These are phyloP conservation scores for Pholiota conissans DNA, from an alignment of 768 basidiomycete species.

Conservation along the genomic window DNA sequence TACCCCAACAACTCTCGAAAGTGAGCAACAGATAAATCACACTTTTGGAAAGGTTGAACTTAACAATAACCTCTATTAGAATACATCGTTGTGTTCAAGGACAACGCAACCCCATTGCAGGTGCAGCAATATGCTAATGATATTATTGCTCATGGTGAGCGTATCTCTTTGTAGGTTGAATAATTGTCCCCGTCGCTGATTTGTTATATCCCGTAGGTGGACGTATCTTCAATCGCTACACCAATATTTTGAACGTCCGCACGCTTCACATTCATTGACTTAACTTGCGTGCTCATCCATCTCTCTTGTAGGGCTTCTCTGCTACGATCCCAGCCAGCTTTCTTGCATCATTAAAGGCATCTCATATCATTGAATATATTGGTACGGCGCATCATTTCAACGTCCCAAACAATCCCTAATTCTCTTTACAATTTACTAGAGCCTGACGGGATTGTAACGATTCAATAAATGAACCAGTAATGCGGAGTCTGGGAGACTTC, in stretches of 20 bases:
- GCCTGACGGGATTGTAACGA: constrained; percentile 41
- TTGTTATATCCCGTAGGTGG: constrained; percentile 35
- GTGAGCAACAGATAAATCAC: neutral
- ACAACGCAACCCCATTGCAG: constrained; percentile 35
- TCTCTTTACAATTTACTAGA: constrained; percentile 27
- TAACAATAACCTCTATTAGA: constrained; percentile 29
- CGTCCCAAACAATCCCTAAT: neutral
- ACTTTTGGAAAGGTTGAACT: neutral
- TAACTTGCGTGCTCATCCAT: neutral
- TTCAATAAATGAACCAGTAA: constrained; percentile 25
- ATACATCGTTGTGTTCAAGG: constrained; percentile 60
- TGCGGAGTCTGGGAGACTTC: too few relatives aligned
- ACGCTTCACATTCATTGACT: neutral
- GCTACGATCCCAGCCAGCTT: constrained; percentile 25
- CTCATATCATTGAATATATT: constrained; percentile 43
- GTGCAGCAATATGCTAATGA: constrained; percentile 40
- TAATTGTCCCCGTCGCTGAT: neutral
- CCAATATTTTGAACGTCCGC: constrained; percentile 36
- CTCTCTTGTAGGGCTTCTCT: constrained; percentile 26
- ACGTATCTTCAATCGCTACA: constrained; percentile 39
- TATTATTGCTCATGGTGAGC: constrained; percentile 38
- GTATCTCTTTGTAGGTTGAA: neutral
- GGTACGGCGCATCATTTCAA: constrained; percentile 26
- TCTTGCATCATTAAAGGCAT: constrained; percentile 32
- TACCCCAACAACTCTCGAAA: too few relatives aligned